Evolutionary conservation across 2,329 filamentous ascomycete species (phyloP).

Genomic region (Neopestalotiopsis rosae): DNA sequence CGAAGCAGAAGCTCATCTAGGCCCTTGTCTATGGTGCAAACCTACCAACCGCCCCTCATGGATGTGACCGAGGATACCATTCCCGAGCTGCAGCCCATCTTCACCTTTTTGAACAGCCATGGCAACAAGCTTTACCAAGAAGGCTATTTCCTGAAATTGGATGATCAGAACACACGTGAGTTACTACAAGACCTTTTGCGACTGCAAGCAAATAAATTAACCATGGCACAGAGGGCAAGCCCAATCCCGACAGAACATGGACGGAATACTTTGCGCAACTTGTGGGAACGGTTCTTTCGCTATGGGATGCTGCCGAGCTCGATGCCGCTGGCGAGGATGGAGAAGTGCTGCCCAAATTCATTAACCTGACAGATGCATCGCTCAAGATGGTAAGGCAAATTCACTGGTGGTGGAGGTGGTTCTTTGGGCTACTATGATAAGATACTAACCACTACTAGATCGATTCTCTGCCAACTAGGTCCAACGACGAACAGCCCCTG

Average conservation of each 20-base stretch:
- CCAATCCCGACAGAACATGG: conserved; percentile 87
- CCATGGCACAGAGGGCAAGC: conserved; percentile 75
- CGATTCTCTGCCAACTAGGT: conserved; percentile 85
- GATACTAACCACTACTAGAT: conserved; percentile 61
- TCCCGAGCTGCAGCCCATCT: conserved; percentile 92
- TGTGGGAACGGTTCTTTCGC: conserved; percentile 89
- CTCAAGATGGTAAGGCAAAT: conserved; percentile 85
- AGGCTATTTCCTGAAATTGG: conserved; percentile 95
- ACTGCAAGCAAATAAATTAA: neutral
- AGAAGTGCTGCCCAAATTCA: conserved; percentile 88
- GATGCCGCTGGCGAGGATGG: conserved; percentile 85
- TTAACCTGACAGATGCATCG: conserved; percentile 96
- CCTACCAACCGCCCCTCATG: conserved; percentile 85
- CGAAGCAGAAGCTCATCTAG: conserved; percentile 63
- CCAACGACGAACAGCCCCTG: conserved; percentile 76
- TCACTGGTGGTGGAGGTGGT: neutral
- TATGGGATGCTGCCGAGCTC: conserved; percentile 94
- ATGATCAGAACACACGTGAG: conserved; percentile 91
- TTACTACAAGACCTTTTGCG: conserved; percentile 28
- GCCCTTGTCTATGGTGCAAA: conserved; percentile 84
- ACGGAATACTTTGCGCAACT: conserved; percentile 97
- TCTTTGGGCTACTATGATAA: conserved; percentile 22
- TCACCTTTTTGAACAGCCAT: conserved; percentile 92
- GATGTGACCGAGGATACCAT: conserved; percentile 84
- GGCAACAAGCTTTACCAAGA: conserved; percentile 97